Evolutionary conservation across 139 green algal genomes (phyloP), one percentile per base, ranked within the genome.

Genomic region (Astrephomene gubernaculifera): DNA sequence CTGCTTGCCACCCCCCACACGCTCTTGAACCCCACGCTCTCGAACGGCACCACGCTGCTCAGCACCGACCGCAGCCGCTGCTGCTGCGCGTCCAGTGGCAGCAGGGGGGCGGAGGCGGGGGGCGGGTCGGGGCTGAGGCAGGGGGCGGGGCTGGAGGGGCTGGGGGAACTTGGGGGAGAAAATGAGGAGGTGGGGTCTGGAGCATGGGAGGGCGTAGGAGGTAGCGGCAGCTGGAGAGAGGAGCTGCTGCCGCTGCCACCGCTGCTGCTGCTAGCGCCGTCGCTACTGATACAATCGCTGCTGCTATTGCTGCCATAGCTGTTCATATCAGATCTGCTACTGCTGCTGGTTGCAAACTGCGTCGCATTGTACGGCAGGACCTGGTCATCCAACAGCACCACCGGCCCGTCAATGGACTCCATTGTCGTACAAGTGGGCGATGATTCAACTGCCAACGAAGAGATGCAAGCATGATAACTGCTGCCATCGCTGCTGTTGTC

Each of bases 1-100:
- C 83, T 94, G 79, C 44, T 82, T 36, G 83, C 85, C 76, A 90
- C 72, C 52, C 88, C 86, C 44, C 81, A 84, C 44, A 81, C 82
- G 49, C 88, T 92, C 71, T 93, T 94, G 86, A 97, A 95, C 35
- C 90, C 91, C 31, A 94, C 88, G n/a, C 90, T 90, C 70, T 98
- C 90, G 87, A 98, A 98, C 14, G 96, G 96, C 63, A 95, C 90
- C 52, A 96, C 93, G 4, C 90, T 93, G 35, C 90, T 88, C 53
- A 97, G 86, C 45, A 98, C 89, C n/a, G 74, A 90, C 41, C 85
- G 75, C 6, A 98, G 90, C 75, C 87, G 83, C 83, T 90, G 38
- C 82, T 93, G 90, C 82, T 90, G 87, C 31, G 67, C 36, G 0
- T 65, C 82, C 36, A 96, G 87, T 25, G 57, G 35, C 54, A 12